Percentiles rank a stretch among this genome's conserved stretches.
phyloP scores from a whole-genome alignment of 805 yeast genomes.

The Starmerella lactis-condensi region DNA sequence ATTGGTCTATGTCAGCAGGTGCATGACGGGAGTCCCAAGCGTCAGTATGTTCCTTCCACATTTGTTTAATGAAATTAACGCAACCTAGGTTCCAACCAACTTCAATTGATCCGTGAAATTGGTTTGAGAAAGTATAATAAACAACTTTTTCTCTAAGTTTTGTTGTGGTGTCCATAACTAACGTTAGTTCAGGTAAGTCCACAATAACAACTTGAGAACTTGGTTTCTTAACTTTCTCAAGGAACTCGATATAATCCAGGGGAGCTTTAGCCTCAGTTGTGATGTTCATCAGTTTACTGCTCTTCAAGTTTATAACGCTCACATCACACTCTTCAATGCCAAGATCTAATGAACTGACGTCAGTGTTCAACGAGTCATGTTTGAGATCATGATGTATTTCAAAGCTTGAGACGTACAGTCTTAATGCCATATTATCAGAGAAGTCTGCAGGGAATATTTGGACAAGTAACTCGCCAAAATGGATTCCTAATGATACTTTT shows the following conservation, averaged over 20 bases:
- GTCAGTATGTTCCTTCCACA: slow-evolving; percentile 60
- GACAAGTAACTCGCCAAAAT: slow-evolving; percentile 33
- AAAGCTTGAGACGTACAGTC: slow-evolving; percentile 21
- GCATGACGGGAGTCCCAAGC: slow-evolving; percentile 9
- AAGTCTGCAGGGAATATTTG: slow-evolving; percentile 73
- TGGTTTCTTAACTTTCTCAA: slow-evolving; percentile 30
- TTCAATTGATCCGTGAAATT: slow-evolving; percentile 78
- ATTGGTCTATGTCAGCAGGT: not conserved
- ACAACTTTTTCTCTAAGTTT: slow-evolving; percentile 26
- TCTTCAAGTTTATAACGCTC: slow-evolving; percentile 44
- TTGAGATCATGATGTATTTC: slow-evolving; percentile 18
- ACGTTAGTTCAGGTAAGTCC: slow-evolving; percentile 54
- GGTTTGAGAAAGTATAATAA: slow-evolving; percentile 48
- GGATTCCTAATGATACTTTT: slow-evolving; percentile 47
- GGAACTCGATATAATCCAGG: slow-evolving; percentile 37
- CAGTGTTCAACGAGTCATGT: slow-evolving; percentile 25
- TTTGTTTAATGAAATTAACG: slow-evolving; percentile 71
- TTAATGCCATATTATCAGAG: slow-evolving; percentile 57
- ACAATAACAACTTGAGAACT: slow-evolving; percentile 69
- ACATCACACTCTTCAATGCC: slow-evolving; percentile 45
- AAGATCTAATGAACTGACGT: slow-evolving; percentile 29
- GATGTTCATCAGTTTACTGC: slow-evolving; percentile 23
- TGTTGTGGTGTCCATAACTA: slow-evolving; percentile 64
- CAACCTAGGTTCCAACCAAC: slow-evolving; percentile 90
- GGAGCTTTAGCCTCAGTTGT: not conserved